Conservation (phyloP, 495 filamentous ascomycete genomes). For the Aspergillus leporis region DNA sequence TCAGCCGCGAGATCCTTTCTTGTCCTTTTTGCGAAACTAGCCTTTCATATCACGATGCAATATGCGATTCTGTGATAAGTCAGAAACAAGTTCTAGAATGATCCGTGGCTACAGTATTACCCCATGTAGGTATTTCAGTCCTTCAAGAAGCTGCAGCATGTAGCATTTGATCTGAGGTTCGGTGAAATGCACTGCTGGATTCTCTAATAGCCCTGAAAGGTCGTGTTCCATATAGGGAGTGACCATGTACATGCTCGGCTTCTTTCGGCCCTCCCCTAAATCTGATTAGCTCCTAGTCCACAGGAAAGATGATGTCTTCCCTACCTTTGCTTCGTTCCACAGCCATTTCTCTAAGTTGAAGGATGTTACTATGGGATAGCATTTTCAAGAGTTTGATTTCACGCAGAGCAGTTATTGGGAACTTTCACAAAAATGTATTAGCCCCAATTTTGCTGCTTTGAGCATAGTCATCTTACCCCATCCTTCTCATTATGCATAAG, state of each 20-base stretch:
- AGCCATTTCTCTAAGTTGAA: conserved; percentile 92
- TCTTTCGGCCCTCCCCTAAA: conserved; percentile 72
- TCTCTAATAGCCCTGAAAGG: conserved; percentile 91
- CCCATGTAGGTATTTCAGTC: conserved; percentile 84
- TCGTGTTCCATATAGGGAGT: conserved; percentile 99
- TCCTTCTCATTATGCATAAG: conserved; percentile 96
- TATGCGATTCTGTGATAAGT: conserved; percentile 62
- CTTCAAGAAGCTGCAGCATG: conserved; percentile 89
- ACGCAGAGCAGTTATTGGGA: conserved; percentile 94
- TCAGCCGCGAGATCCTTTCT: conserved; percentile 25
- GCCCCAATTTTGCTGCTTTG: neutral
- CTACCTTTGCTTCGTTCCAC: conserved; percentile 75
- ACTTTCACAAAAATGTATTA: conserved; percentile 46
- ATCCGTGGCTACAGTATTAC: conserved; percentile 32
- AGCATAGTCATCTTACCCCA: conserved; percentile 57
- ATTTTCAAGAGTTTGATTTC: conserved; percentile 98
- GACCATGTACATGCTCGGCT: conserved; percentile 96
- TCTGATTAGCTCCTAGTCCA: conserved; percentile 11
- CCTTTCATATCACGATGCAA: conserved; percentile 97
- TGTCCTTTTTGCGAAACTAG: conserved; percentile 17
- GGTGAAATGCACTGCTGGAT: conserved; percentile 82
- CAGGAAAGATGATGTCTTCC: neutral
- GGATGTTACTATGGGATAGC: conserved; percentile 83
- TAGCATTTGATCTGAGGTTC: conserved; percentile 97
- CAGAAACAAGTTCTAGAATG: conserved; percentile 9